Percentiles rank a stretch among this genome's conserved stretches.
phyloP scores from a whole-genome alignment of 345 rosid genomes.

The Euclidium syriacum region DNA sequence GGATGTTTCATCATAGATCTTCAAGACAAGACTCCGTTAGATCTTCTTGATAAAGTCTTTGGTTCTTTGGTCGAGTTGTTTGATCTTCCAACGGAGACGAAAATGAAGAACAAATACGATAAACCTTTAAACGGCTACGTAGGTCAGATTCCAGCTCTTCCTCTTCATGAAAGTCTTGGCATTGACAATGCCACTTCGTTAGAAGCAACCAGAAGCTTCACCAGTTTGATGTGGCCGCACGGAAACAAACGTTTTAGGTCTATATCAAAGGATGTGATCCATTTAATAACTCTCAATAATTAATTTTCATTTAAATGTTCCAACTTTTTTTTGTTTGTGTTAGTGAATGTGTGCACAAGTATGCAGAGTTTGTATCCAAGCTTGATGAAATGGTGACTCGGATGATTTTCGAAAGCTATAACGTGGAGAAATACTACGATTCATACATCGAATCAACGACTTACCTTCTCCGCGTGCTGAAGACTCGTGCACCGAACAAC shows the following conservation, averaged over 20 bases:
- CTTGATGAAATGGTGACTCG: constrained; percentile 43
- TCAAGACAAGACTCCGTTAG: constrained; percentile 24
- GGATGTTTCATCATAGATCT: constrained; percentile 36
- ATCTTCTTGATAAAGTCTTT: constrained; percentile 26
- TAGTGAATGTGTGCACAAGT: constrained; percentile 29
- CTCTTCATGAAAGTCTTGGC: constrained; percentile 46
- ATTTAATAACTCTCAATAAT: not conserved
- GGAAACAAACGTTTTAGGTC: constrained; percentile 43
- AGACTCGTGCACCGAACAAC: constrained; percentile 30
- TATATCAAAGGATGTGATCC: not conserved
- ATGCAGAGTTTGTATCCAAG: constrained; percentile 34
- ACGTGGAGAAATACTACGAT: constrained; percentile 31
- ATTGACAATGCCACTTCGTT: constrained; percentile 32
- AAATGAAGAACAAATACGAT: constrained; percentile 35
- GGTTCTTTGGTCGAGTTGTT: constrained; percentile 23
- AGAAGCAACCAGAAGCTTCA: constrained; percentile 35
- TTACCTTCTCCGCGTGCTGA: constrained; percentile 46
- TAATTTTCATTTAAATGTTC: not conserved
- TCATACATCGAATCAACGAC: constrained; percentile 31
- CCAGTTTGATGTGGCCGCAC: constrained; percentile 45
- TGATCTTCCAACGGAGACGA: constrained; percentile 27
- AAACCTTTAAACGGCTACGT: constrained; percentile 38
- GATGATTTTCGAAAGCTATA: constrained; percentile 56
- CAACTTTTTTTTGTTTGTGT: not conserved
- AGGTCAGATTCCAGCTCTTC: constrained; percentile 31